Evolutionary conservation across 257 asterid genomes (phyloP).

Genomic region (Fraxinus excelsior): DNA sequence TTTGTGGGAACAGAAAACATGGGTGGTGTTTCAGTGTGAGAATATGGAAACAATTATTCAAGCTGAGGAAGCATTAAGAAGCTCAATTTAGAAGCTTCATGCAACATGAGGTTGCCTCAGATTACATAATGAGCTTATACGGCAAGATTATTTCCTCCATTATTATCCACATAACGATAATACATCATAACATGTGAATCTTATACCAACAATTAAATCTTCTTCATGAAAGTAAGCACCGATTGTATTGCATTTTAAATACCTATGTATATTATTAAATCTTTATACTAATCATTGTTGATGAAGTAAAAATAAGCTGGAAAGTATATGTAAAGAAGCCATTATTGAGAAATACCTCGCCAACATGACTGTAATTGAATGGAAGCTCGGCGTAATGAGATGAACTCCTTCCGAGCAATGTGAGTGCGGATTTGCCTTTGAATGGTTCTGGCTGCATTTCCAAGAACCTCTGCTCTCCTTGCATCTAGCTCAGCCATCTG

Average conservation of each 20-base stretch:
- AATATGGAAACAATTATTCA: background rate
- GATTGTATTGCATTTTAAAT: slow-evolving; percentile 20
- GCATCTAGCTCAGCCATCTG: slow-evolving; percentile 99
- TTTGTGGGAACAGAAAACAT: background rate
- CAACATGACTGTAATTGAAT: slow-evolving; percentile 92
- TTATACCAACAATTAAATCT: slow-evolving; percentile 6
- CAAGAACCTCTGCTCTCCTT: slow-evolving; percentile 94
- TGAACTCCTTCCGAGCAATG: slow-evolving; percentile 84
- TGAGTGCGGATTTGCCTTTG: slow-evolving; percentile 96
- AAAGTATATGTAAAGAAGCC: slow-evolving; percentile 17
- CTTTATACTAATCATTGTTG: slow-evolving; percentile 15
- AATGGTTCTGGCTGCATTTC: slow-evolving; percentile 92
- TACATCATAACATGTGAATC: background rate
- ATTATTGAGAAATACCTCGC: slow-evolving; percentile 69
- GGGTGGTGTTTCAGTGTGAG: background rate
- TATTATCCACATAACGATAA: background rate
- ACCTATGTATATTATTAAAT: slow-evolving; percentile 14
- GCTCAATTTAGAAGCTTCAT: background rate
- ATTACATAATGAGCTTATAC: background rate
- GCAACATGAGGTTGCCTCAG: background rate
- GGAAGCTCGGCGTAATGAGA: slow-evolving; percentile 74
- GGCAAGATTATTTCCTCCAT: background rate
- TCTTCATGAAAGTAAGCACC: slow-evolving; percentile 13
- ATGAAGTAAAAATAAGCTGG: slow-evolving; percentile 23
- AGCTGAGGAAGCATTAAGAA: background rate